phyloP scores from a whole-genome alignment of 208 protist species.

The Trichomonas gallinae region DNA sequence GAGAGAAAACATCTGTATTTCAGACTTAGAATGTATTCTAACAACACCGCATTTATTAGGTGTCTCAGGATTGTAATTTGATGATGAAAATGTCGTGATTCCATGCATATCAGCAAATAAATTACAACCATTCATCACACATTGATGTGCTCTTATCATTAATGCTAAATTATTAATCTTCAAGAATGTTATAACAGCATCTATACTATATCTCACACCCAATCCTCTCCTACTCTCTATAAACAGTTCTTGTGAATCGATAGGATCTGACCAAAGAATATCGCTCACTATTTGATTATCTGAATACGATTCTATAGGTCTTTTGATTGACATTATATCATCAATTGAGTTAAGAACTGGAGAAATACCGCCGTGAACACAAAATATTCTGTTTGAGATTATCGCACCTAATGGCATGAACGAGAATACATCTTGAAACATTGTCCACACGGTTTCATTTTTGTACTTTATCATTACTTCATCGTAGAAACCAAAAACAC shows the following conservation, averaged over 20 bases:
- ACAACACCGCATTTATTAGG: neutral
- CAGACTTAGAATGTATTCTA: neutral
- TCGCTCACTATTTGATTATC: constrained; percentile 88
- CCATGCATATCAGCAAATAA: neutral
- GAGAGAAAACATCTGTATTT: neutral
- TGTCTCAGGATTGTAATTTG: neutral
- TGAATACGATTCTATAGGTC: constrained; percentile 53
- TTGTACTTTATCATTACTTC: constrained; percentile 54
- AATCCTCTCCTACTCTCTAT: constrained; percentile 92
- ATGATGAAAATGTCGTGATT: neutral
- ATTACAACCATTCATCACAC: neutral
- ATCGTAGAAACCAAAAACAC: constrained; percentile 96
- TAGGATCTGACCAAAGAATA: constrained; percentile 86
- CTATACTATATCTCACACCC: constrained; percentile 87
- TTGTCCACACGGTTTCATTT: constrained; percentile 68
- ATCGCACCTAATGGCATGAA: constrained; percentile 87
- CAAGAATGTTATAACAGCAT: constrained; percentile 85
- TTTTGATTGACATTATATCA: constrained; percentile 61
- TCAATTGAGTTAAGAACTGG: constrained; percentile 56
- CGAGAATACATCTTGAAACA: constrained; percentile 98
- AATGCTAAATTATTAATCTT: neutral
- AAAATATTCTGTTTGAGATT: constrained; percentile 49
- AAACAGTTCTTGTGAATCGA: constrained; percentile 48
- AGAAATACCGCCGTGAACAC: constrained; percentile 65
- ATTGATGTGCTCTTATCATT: neutral